A percentile compares a stretch with the other conserved stretches of the same genome.
Evolutionary conservation across 257 asterid genomes (phyloP).

Genomic region (Apocynum venetum): DNA sequence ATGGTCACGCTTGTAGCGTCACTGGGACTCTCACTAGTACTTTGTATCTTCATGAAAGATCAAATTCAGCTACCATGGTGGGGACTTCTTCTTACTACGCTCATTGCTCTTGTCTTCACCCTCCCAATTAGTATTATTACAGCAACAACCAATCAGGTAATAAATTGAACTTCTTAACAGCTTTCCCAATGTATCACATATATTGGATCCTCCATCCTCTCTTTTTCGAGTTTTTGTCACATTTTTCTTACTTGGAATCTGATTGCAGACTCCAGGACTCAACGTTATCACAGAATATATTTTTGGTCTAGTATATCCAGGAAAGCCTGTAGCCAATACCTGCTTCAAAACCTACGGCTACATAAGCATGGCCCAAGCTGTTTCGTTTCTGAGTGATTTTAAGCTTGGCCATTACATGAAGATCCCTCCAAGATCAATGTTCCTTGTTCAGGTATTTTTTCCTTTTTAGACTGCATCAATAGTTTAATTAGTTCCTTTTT

Average conservation of each 20-base stretch:
- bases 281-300: conserved; percentile 67
- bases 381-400: conserved; percentile 67
- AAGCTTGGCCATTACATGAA: conserved; percentile 89
- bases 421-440: conserved; percentile 81
- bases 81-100: conserved; percentile 54
- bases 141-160: conserved; percentile 79
- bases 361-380: conserved; percentile 73
- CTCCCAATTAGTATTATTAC: conserved; percentile 68
- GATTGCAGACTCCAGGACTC: conserved; percentile 55
- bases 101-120: conserved; percentile 47
- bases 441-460: conserved; percentile 60
- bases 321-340: conserved; percentile 78
- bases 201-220: too few species aligned
- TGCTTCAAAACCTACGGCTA: conserved; percentile 81
- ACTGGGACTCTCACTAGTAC: conserved; percentile 38
- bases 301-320: conserved; percentile 60
- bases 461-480: too few species aligned
- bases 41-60: conserved; percentile 53
- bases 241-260: not conserved
- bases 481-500: too few species aligned
- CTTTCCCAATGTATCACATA: too few species aligned
- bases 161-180: too few species aligned
- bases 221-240: not conserved
- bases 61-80: conserved; percentile 84
- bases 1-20: conserved; percentile 31